Base-by-base conservation (phyloP, 345 rosid species). In the Lepidium africanum region DNA sequence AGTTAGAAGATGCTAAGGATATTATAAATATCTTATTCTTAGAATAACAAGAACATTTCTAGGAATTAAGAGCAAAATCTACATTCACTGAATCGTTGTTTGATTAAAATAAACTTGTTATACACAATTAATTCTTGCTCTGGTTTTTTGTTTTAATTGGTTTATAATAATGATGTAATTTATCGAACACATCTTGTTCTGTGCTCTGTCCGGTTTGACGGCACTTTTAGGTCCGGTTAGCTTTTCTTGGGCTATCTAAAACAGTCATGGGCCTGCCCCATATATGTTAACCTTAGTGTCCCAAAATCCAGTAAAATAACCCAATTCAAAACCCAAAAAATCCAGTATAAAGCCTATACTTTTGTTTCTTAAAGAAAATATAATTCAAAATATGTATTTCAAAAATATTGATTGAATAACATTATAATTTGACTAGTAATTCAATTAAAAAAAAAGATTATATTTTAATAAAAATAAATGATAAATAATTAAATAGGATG, bases 21-120 rank as follows among this genome's bases (percentile, higher is more conserved):
- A 6, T 17, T 52, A 36, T 46, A 35, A 42, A 13, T 43, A 55
- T 63, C 16, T 8, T 48, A 46, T 58, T 58, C 49, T 65, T 65
- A 72, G 38, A 57, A 65, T 65, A 48, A 65, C 21, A 57, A 48
- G 11, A 64, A 48, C 17, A 39, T 23, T 54, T 19, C 19, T 54
- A 71, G 33, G 69, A 61, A 13, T 8, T 12, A 13, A 63, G 50
- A 37, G 41, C 37, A 12, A 51, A 45, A 10, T 43, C 46, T 25
- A 46, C n/a, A 15, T 72, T 10, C 65, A 72, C 48, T 30, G 45
- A 14, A 56, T 56, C 37, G 59, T 40, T 42, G 35, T 56, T 17
- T 56, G 41, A 60, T 42, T 45, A 61, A 35, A 56, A 61, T 37
- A 70, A 51, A 57, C 14, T 60, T 42, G 65, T 59, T 19, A 56